phyloP scores from a whole-genome alignment of 2,329 filamentous ascomycete species.

The Cercospora nicotianae region DNA sequence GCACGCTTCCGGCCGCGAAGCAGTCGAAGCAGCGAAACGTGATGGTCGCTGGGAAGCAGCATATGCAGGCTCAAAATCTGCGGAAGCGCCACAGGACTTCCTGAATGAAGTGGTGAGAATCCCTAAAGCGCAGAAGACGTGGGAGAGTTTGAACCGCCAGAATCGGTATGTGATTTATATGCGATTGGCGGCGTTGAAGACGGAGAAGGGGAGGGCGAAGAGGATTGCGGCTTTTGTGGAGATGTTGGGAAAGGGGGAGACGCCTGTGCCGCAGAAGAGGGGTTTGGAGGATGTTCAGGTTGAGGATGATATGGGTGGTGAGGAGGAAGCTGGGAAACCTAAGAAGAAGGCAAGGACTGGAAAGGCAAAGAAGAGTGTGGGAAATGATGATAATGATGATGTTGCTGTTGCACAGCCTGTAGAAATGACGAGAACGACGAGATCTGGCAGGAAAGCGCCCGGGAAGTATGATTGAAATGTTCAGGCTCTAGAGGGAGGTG shows the following conservation, averaged over 20 bases:
- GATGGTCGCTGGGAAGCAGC: slow-evolving; percentile 62
- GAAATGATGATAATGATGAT: neutral
- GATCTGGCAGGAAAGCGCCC: neutral
- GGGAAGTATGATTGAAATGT: neutral
- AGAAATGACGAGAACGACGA: neutral
- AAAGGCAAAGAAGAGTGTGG: neutral
- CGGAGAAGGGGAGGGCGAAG: slow-evolving; percentile 34
- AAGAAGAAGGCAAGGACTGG: neutral
- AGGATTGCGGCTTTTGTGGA: slow-evolving; percentile 43
- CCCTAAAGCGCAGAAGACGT: slow-evolving; percentile 43
- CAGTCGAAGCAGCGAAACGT: slow-evolving; percentile 56
- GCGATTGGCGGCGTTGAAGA: slow-evolving; percentile 47
- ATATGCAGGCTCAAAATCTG: slow-evolving; percentile 53
- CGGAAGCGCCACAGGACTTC: slow-evolving; percentile 54
- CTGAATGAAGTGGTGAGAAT: slow-evolving; percentile 44
- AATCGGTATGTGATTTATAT: slow-evolving; percentile 51
- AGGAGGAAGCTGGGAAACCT: neutral
- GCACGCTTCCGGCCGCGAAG: slow-evolving; percentile 49
- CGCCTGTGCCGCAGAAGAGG: slow-evolving; percentile 21
- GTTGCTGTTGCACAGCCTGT: neutral
- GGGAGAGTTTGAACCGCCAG: slow-evolving; percentile 47
- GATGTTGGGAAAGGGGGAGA: slow-evolving; percentile 24
- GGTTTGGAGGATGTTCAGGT: neutral
- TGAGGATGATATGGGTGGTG: neutral
- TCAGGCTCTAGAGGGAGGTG: neutral